Evolutionary conservation across 805 yeast species (phyloP).

Genomic region (Candida arabinofermentans): DNA sequence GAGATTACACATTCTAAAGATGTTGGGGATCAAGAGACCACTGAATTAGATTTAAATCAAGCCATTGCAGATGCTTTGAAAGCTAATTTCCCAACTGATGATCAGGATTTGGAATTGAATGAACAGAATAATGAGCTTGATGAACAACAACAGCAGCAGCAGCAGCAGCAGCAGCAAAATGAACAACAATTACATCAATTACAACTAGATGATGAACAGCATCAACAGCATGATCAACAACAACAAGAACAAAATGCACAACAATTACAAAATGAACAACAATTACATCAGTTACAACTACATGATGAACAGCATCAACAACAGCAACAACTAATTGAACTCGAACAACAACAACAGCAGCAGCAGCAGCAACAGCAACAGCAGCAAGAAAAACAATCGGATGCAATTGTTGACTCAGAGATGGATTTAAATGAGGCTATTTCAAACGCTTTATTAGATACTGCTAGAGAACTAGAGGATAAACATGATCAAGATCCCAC

Average conservation of each 20-base stretch:
- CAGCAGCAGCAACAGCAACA: no score
- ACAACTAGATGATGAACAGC: no score
- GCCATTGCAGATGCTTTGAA: constrained; percentile 26
- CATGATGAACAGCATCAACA: background rate
- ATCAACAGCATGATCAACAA: background rate
- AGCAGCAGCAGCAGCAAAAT: background rate
- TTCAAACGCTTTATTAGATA: constrained; percentile 13
- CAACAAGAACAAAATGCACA: background rate
- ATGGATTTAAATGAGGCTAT: constrained; percentile 18
- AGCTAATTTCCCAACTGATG: constrained; percentile 10
- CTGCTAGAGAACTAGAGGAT: constrained; percentile 3
- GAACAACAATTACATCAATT: background rate
- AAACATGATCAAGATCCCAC: background rate
- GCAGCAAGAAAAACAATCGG: background rate
- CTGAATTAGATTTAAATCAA: constrained; percentile 15
- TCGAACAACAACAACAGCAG: background rate
- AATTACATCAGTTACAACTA: background rate
- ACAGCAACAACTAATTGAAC: background rate
- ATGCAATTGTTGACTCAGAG: background rate
- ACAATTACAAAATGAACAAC: no score
- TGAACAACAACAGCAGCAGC: background rate
- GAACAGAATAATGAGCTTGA: no score
- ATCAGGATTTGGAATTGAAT: no score
- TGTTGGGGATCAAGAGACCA: constrained; percentile 3
- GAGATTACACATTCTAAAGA: background rate